Conservation (phyloP, 2,329 filamentous ascomycete genomes). For the Pseudocercospora cruenta region DNA sequence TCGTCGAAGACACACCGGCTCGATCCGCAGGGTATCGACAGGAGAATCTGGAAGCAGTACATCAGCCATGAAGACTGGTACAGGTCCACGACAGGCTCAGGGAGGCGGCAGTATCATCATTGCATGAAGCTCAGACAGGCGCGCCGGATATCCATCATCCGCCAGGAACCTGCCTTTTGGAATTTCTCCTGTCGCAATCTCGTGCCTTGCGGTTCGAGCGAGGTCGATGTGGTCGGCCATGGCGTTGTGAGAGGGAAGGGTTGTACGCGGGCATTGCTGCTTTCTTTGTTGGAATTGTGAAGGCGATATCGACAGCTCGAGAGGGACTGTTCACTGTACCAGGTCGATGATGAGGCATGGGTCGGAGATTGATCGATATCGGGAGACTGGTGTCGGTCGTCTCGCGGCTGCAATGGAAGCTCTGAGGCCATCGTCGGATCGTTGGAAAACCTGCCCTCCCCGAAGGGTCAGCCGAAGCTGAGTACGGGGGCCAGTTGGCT, state of each 20-base stretch:
- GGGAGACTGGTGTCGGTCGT: background rate
- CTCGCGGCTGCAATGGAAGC: background rate
- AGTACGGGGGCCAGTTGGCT: background rate
- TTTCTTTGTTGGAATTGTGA: background rate
- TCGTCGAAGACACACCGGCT: background rate
- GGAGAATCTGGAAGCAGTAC: background rate
- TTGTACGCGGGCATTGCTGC: too few species aligned
- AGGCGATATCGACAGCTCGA: background rate
- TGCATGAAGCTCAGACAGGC: too few species aligned
- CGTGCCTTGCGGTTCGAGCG: too few species aligned
- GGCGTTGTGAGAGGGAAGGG: background rate
- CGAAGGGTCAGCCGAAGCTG: background rate
- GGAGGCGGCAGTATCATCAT: too few species aligned
- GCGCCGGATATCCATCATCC: too few species aligned
- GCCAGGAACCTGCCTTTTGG: background rate
- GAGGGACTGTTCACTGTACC: background rate
- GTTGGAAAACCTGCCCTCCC: background rate
- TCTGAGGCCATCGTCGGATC: background rate
- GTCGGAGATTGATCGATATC: background rate
- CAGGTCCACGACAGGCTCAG: background rate
- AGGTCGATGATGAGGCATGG: background rate
- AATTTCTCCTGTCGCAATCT: background rate
- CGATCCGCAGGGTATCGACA: background rate
- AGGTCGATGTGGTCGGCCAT: too few species aligned
- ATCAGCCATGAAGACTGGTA: background rate